Percentiles rank a stretch among this genome's conserved stretches.
Evolutionary conservation across 306 rosid species (phyloP).

Genomic region (Vachellia pachyceras): DNA sequence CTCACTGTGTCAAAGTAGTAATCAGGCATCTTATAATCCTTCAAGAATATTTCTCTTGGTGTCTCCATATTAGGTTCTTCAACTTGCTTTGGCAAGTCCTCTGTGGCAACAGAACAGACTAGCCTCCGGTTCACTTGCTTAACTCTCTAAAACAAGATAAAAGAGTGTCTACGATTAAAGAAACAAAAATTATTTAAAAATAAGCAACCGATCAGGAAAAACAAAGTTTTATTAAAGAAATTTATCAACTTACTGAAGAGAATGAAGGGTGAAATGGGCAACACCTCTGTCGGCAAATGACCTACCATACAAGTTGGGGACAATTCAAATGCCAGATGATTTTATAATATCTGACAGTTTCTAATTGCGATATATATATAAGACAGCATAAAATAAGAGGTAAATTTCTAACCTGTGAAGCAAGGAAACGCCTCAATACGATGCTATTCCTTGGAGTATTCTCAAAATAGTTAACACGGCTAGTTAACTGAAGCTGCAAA

Average conservation of each 20-base stretch:
- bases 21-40: constrained; percentile 90
- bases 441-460: constrained; percentile 53
- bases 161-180: constrained; percentile 37
- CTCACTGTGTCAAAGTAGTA: constrained; percentile 85
- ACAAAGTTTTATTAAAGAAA: constrained; percentile 21
- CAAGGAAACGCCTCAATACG: constrained; percentile 55
- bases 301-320: constrained; percentile 55
- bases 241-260: constrained; percentile 61
- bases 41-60: constrained; percentile 88
- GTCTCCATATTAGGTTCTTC: constrained; percentile 79
- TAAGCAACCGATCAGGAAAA: constrained; percentile 24
- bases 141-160: constrained; percentile 57
- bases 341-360: constrained; percentile 12
- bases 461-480: constrained; percentile 36
- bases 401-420: constrained; percentile 62
- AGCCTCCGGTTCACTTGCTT: constrained; percentile 60
- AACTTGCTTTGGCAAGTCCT: constrained; percentile 57
- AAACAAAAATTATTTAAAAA: background rate
- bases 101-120: constrained; percentile 82
- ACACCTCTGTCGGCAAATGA: constrained; percentile 40
- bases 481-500: constrained; percentile 60
- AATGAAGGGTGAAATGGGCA: constrained; percentile 45
- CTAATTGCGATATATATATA: background rate
- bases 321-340: constrained; percentile 30
- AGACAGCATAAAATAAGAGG: background rate